Evolutionary conservation across 2,329 filamentous ascomycete genomes (phyloP).

Genomic region (Colletotrichum tofieldiae): DNA sequence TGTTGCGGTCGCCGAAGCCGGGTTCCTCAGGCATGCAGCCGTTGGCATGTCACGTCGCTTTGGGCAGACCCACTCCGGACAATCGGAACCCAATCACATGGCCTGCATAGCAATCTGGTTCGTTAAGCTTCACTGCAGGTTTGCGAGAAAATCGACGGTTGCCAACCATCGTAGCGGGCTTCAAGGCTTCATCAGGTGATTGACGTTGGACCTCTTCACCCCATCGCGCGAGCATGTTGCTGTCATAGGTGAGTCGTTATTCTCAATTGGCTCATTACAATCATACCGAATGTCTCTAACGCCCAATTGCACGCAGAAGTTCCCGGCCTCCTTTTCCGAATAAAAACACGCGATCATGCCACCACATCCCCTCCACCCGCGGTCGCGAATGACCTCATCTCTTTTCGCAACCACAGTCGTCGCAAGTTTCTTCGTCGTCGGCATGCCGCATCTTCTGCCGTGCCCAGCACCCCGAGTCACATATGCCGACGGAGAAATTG

Average conservation of each 20-base stretch:
- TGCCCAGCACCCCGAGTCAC: conserved; percentile 87
- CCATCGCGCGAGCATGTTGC: conserved; percentile 40
- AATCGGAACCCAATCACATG: conserved; percentile 29
- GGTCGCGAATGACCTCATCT: conserved; percentile 92
- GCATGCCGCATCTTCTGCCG: conserved; percentile 89
- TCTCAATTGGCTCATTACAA: background rate
- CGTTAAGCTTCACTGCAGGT: conserved; percentile 29
- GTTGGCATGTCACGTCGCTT: conserved; percentile 5
- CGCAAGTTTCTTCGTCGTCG: conserved; percentile 93
- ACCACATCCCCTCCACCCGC: conserved; percentile 87
- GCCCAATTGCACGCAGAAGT: conserved; percentile 31
- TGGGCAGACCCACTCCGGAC: conserved; percentile 8
- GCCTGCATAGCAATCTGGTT: conserved; percentile 21
- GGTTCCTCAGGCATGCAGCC: conserved; percentile 26
- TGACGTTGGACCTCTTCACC: conserved; percentile 4
- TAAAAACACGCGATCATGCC: conserved; percentile 71
- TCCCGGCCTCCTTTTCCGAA: conserved; percentile 31
- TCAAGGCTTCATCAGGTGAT: conserved; percentile 23
- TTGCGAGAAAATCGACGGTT: conserved; percentile 32
- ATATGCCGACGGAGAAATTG: conserved; percentile 78
- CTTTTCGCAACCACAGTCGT: conserved; percentile 95
- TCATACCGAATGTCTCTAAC: background rate
- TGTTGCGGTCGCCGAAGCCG: conserved; percentile 10
- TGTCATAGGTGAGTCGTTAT: conserved; percentile 36
- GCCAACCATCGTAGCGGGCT: conserved; percentile 7